Conservation (phyloP, 805 yeast genomes). For the Saccharomycopsis babjevae region DNA sequence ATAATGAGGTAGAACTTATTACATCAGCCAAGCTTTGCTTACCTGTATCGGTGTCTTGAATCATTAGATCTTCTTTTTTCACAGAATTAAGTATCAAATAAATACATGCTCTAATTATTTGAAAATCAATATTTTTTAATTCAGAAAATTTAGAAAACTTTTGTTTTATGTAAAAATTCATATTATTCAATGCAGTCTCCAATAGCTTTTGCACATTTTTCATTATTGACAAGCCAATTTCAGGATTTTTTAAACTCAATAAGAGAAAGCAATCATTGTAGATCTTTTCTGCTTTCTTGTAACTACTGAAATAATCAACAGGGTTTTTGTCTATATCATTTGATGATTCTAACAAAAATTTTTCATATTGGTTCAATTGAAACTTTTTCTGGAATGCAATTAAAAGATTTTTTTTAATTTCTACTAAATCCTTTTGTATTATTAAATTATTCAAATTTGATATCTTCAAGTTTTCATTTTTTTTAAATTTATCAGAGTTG, state of each 20-base stretch:
- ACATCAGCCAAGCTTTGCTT: constrained; percentile 10
- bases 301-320: constrained; percentile 47
- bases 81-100: constrained; percentile 1
- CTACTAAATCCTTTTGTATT: constrained; percentile 19
- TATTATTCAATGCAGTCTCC: constrained; percentile 42
- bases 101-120: constrained; percentile 6
- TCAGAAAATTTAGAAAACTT: constrained; percentile 18
- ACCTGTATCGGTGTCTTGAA: background rate
- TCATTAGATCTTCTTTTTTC: background rate
- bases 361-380: constrained; percentile 60
- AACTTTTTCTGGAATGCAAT: constrained; percentile 48
- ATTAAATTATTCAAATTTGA: constrained; percentile 19
- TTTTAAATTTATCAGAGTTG: constrained; percentile 14
- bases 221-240: constrained; percentile 57
- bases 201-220: constrained; percentile 42
- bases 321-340: constrained; percentile 23
- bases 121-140: constrained; percentile 16
- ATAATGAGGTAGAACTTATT: constrained; percentile 22
- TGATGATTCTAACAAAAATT: constrained; percentile 20
- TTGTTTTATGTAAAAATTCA: constrained; percentile 25
- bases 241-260: constrained; percentile 57
- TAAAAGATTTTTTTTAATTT: constrained; percentile 42
- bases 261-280: constrained; percentile 60
- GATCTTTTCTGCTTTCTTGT: constrained; percentile 53
- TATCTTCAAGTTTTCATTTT: constrained; percentile 12